A percentile compares a stretch with the other conserved stretches of the same genome.
Conservation (phyloP, 345 rosid species). For the Eucalyptus marginata region DNA sequence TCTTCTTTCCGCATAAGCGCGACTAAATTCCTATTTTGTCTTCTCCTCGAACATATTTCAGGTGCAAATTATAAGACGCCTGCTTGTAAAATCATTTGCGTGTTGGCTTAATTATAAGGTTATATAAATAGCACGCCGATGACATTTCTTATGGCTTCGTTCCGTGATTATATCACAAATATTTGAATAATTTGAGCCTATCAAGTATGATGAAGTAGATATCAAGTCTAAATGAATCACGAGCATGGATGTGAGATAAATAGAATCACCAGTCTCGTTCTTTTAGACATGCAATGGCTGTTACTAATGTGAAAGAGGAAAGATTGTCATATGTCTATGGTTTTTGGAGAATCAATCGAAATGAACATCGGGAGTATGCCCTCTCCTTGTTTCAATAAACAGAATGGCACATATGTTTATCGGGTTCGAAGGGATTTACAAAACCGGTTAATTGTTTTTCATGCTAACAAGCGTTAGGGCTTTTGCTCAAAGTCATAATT, state of each 20-base stretch:
- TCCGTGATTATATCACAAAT: background rate
- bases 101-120: background rate
- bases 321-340: fast-evolving
- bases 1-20: background rate
- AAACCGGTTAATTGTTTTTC: background rate
- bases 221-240: background rate
- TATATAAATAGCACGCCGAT: background rate
- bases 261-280: background rate
- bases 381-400: fast-evolving
- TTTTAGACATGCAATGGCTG: background rate
- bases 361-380: background rate
- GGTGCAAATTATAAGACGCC: background rate
- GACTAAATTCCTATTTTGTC: background rate
- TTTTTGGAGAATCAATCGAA: background rate
- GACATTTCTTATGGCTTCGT: background rate
- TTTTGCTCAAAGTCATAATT: background rate
- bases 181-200: background rate
- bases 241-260: background rate
- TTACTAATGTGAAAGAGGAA: background rate
- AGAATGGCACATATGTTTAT: background rate
- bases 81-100: background rate
- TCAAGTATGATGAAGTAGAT: background rate
- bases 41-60: background rate
- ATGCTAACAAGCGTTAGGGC: background rate
- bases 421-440: background rate